Percentiles rank a stretch among this genome's conserved stretches.
These are phyloP conservation scores for Hibiscus syriacus DNA, from an alignment of 345 rosid species.

Conservation along the genomic window DNA sequence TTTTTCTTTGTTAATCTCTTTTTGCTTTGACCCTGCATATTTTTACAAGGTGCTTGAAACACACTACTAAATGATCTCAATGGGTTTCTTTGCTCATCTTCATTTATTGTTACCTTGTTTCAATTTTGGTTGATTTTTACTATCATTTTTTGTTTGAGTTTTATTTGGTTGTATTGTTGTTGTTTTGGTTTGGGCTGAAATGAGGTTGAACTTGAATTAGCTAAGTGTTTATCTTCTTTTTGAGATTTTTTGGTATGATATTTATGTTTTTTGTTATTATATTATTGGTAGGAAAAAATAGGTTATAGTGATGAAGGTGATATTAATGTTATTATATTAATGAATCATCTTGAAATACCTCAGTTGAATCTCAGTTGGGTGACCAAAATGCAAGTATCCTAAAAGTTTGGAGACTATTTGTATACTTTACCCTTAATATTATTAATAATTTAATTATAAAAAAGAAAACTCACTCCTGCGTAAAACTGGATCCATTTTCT, in stretches of 20 bases:
- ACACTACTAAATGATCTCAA: not conserved
- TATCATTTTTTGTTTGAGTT: not conserved
- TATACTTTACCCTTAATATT: too few relatives aligned
- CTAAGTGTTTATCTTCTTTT: not conserved
- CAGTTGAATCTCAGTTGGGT: too few relatives aligned
- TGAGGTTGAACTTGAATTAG: conserved; percentile 10
- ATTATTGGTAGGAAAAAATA: conserved; percentile 26
- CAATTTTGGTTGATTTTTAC: not conserved
- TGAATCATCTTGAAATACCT: too few relatives aligned
- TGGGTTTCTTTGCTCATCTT: not conserved
- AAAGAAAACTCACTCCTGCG: too few relatives aligned
- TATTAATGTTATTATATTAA: too few relatives aligned
- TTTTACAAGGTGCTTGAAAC: not conserved
- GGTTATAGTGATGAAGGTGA: conserved; percentile 35
- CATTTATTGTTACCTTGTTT: not conserved
- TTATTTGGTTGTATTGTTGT: conserved; percentile 13
- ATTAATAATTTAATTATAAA: too few relatives aligned
- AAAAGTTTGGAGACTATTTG: too few relatives aligned
- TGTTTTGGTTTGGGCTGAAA: conserved; percentile 10
- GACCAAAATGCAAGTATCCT: too few relatives aligned
- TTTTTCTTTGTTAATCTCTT: too few relatives aligned
- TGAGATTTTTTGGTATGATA: not conserved
- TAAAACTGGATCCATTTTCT: too few relatives aligned
- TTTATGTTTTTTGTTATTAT: not conserved
- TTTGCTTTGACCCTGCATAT: too few relatives aligned